These are phyloP conservation scores for apple (Malus domestica) DNA, from an alignment of 306 rosid species.

Conservation along the genomic window DNA sequence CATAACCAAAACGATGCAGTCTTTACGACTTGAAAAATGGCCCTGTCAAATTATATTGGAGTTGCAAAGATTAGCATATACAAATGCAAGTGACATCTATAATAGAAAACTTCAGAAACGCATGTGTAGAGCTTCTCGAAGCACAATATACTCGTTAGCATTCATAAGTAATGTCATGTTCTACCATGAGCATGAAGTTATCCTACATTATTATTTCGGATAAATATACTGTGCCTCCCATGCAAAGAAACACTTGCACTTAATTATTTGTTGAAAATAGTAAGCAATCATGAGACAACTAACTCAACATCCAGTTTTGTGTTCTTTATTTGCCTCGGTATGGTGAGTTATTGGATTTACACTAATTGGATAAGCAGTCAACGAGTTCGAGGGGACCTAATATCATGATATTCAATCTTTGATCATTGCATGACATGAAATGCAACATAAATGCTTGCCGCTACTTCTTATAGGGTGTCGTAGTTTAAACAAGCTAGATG, in stretches of 20 bases:
- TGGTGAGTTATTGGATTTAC: not conserved
- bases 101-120: not conserved
- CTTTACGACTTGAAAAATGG: conserved; percentile 39
- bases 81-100: not conserved
- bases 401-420: not conserved
- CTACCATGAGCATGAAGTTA: not conserved
- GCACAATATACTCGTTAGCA: not conserved
- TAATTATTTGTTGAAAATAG: not conserved
- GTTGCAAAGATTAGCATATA: conserved; percentile 12
- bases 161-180: not conserved
- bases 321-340: not conserved
- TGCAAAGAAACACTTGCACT: not conserved
- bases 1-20: conserved; percentile 57
- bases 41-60: conserved; percentile 53
- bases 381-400: not conserved
- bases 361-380: not conserved
- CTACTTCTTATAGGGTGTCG: not conserved
- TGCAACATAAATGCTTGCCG: not conserved
- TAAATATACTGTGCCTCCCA: not conserved
- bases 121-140: not conserved
- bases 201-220: not conserved
- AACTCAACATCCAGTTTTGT: not conserved
- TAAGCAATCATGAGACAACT: not conserved
- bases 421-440: not conserved
- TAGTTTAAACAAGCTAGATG: not conserved